Evolutionary conservation across 2,329 filamentous ascomycete genomes (phyloP).

Genomic region (Pseudocercospora macadamiae): DNA sequence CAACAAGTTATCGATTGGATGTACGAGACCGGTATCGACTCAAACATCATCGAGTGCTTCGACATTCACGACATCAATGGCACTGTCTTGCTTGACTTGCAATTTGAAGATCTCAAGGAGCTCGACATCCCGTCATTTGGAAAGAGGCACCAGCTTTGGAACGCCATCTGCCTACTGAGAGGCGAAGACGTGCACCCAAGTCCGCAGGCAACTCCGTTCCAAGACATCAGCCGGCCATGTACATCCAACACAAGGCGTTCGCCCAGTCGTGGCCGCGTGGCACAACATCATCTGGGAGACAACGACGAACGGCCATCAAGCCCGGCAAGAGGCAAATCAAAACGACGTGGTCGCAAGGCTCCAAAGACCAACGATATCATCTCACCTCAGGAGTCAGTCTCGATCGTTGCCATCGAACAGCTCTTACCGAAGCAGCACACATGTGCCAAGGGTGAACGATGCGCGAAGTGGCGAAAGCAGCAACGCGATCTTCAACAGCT

Average conservation of each 20-base stretch:
- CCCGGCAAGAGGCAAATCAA: slow-evolving; percentile 36
- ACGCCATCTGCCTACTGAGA: slow-evolving; percentile 72
- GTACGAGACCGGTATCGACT: slow-evolving; percentile 79
- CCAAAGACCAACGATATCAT: slow-evolving; percentile 64
- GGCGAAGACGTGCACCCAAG: slow-evolving; percentile 46
- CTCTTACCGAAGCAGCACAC: slow-evolving; percentile 80
- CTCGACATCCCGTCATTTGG: slow-evolving; percentile 81
- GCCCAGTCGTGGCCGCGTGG: slow-evolving; percentile 27
- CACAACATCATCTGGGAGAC: slow-evolving; percentile 30
- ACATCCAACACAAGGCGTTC: slow-evolving; percentile 36
- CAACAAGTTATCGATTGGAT: slow-evolving; percentile 84
- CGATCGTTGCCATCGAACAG: slow-evolving; percentile 90
- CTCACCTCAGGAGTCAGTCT: slow-evolving; percentile 80
- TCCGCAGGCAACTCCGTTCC: slow-evolving; percentile 51
- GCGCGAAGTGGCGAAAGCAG: slow-evolving; percentile 78
- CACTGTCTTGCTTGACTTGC: slow-evolving; percentile 82
- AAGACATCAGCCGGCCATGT: slow-evolving; percentile 51
- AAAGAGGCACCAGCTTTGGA: slow-evolving; percentile 77
- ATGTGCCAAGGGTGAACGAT: slow-evolving; percentile 85
- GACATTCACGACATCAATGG: slow-evolving; percentile 91
- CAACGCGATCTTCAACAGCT: slow-evolving; percentile 76
- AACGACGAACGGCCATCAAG: slow-evolving; percentile 37
- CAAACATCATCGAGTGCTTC: slow-evolving; percentile 78
- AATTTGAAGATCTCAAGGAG: slow-evolving; percentile 85
- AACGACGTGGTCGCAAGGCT: slow-evolving; percentile 45